A percentile compares a stretch with the other conserved stretches of the same genome.
Conservation (phyloP, 805 yeast genomes). For the Ogataea paraovalis region DNA sequence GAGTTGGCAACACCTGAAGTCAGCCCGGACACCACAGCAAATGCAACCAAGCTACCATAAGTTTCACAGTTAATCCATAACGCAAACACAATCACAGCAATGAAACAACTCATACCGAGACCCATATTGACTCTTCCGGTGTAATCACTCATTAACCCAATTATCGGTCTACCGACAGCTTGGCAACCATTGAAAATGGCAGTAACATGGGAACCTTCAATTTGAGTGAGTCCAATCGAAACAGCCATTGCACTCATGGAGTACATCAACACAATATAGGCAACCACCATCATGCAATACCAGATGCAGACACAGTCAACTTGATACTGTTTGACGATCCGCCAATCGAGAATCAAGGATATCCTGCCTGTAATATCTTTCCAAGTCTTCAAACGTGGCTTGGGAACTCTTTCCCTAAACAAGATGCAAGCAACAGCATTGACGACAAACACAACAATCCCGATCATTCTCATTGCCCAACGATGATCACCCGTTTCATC, state of each 20-base stretch:
- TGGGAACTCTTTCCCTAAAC: slow-evolving; percentile 38
- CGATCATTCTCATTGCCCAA: slow-evolving; percentile 40
- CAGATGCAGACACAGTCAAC: slow-evolving; percentile 10
- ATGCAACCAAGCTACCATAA: slow-evolving; percentile 30
- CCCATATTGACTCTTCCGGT: slow-evolving; percentile 42
- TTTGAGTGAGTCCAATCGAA: slow-evolving; percentile 39
- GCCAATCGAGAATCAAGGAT: slow-evolving; percentile 2
- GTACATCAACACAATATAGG: slow-evolving; percentile 39
- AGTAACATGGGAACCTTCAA: slow-evolving; percentile 41
- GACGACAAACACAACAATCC: slow-evolving; percentile 34
- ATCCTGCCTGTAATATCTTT: slow-evolving; percentile 3
- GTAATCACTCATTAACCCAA: slow-evolving; percentile 40
- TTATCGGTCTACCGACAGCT: slow-evolving; percentile 42
- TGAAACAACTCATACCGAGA: slow-evolving; percentile 27
- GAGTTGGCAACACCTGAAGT: slow-evolving; percentile 38
- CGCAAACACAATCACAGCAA: slow-evolving; percentile 35
- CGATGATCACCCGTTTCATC: slow-evolving; percentile 37
- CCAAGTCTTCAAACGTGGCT: not conserved
- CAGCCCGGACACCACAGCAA: slow-evolving; percentile 37
- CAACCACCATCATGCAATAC: slow-evolving; percentile 31
- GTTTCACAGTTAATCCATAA: slow-evolving; percentile 36
- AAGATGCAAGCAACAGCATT: slow-evolving; percentile 39
- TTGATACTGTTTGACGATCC: slow-evolving; percentile 3
- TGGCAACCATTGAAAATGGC: slow-evolving; percentile 42
- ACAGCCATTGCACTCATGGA: slow-evolving; percentile 42